Percentiles rank a stretch among this genome's conserved stretches.
Evolutionary conservation across 257 asterid genomes (phyloP).

Genomic region (Jacaranda mimosifolia): DNA sequence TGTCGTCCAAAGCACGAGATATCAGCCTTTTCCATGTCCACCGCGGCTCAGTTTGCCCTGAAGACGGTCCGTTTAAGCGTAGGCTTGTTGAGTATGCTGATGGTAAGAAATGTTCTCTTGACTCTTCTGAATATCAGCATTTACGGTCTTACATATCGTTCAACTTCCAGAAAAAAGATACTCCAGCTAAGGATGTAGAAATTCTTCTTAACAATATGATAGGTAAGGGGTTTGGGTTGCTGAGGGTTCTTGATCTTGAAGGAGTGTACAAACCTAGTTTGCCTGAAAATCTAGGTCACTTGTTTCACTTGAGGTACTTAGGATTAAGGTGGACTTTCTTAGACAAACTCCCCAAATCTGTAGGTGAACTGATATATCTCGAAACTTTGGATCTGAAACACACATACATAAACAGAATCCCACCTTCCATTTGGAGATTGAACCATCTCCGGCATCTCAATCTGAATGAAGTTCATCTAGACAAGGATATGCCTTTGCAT

Average conservation of each 20-base stretch:
- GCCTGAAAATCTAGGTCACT: conserved; percentile 38
- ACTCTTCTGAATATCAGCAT: neutral
- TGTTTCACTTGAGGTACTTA: conserved; percentile 37
- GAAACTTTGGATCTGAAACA: conserved; percentile 38
- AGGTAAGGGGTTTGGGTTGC: conserved; percentile 26
- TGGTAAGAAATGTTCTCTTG: conserved; percentile 3
- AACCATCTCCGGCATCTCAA: conserved; percentile 37
- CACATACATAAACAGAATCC: conserved; percentile 35
- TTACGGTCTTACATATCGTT: conserved; percentile 41
- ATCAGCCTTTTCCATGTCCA: conserved; percentile 30
- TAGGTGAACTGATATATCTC: conserved; percentile 32
- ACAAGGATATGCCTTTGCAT: conserved; percentile 29
- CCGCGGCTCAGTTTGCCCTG: neutral
- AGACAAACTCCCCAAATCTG: conserved; percentile 39
- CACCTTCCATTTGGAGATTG: conserved; percentile 38
- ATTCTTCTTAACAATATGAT: conserved; percentile 28
- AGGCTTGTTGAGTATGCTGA: conserved; percentile 36
- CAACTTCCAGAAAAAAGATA: conserved; percentile 38
- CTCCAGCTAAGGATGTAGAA: conserved; percentile 34
- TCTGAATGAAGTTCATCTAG: conserved; percentile 34
- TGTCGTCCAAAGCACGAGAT: conserved; percentile 11
- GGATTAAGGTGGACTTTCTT: conserved; percentile 44
- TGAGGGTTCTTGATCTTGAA: conserved; percentile 46
- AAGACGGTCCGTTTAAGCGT: conserved; percentile 13
- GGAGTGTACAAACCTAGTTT: conserved; percentile 39